Conservation (phyloP, 2,329 filamentous ascomycete species). For the Colletotrichum costaricense region DNA sequence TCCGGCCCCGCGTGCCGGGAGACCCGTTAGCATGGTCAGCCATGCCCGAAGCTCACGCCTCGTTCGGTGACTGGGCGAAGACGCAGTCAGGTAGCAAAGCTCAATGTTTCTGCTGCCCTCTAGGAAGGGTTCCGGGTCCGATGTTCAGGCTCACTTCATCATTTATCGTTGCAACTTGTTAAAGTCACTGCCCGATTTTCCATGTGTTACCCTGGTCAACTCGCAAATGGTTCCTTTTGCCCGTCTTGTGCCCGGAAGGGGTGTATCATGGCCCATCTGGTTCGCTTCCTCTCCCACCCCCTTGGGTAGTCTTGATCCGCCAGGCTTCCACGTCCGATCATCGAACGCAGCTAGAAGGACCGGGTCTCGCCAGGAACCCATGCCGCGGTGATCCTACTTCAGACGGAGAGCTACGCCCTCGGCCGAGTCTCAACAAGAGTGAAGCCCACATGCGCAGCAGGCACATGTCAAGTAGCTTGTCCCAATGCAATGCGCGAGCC, state of each 20-base stretch:
- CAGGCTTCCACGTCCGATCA: background rate
- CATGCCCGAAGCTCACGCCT: background rate
- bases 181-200: no score
- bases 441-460: background rate
- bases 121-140: background rate
- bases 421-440: conserved; percentile 4
- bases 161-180: background rate
- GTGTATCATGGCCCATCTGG: background rate
- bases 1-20: background rate
- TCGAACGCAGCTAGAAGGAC: background rate
- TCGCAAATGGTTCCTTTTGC: background rate
- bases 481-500: conserved; percentile 4
- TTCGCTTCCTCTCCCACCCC: background rate
- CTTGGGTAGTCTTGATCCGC: background rate
- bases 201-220: background rate
- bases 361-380: background rate
- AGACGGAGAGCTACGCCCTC: conserved; percentile 7
- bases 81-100: background rate
- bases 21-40: background rate
- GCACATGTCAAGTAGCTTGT: conserved; percentile 20
- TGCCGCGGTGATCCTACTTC: background rate
- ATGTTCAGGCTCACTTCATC: background rate
- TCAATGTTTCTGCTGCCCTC: background rate
- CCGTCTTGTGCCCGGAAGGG: background rate
- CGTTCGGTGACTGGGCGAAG: background rate